Base-by-base conservation (phyloP, 2,329 filamentous ascomycete genomes). In the Neofusicoccum sp. region DNA sequence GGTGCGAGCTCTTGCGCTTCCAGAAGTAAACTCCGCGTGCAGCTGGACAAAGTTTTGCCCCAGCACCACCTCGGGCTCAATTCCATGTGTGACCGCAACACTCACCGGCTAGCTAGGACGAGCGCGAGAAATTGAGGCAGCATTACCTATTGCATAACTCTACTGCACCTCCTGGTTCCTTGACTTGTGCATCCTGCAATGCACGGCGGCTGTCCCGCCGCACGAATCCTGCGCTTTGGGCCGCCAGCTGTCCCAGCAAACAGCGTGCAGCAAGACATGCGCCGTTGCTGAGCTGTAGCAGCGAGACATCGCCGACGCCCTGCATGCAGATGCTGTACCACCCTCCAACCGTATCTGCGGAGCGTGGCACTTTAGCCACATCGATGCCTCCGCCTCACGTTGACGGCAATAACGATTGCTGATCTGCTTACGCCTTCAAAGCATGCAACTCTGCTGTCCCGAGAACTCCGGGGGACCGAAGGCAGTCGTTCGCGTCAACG, bases 1-100 rank as follows among this genome's bases (percentile, higher is more conserved):
- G 64, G 64, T 64, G 64, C 47, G 58, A 64, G n/a, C 44, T 63
- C 20, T 41, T 65, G 24, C 60, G 57, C 40, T 57, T 63, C 34
- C 58, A 61, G 40, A 53, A 54, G 33, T 61, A 14, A 51, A n/a
- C 8, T 1, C n/a, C 9, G n/a, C 38, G 26, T 16, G 9, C 28
- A 8, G 26, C 8, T 9, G 34, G 16, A 26, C 30, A 33, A 43
- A 26, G 34, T n/a, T 9, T 11, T 20, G 16, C 6, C 33, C n/a
- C 51, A 30, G 31, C n/a, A 24, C 33, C 28, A 20, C 20, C 20
- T 20, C 2, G 20, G 20, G 20, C 20, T 20, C 20, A 20, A 20
- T 20, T 20, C 30, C 30, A 28, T 36, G 33, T 14, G 8, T 16
- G 16, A 51, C 47, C 16, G 30, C 8, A 9, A 28, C 14, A n/a